Evolutionary conservation across 345 rosid species (phyloP).

Genomic region (Brassica incana): DNA sequence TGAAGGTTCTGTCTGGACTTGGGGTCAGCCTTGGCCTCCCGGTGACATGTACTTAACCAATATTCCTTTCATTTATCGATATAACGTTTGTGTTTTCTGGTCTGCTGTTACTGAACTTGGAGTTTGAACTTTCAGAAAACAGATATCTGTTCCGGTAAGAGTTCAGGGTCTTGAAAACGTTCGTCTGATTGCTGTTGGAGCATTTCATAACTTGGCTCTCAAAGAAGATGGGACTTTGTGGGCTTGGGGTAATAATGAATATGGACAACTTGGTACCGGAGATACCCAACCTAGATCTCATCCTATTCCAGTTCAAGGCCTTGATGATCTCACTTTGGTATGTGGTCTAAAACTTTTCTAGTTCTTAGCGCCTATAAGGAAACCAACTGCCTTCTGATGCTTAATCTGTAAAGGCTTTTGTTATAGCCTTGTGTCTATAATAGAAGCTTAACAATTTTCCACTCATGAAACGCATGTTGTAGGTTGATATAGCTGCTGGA

Average conservation of each 20-base stretch:
- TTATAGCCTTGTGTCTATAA: too few relatives aligned
- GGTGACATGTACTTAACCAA: constrained; percentile 80
- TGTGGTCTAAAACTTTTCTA: constrained; percentile 25
- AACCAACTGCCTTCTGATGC: not conserved
- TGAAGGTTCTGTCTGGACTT: constrained; percentile 94
- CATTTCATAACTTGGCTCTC: constrained; percentile 97
- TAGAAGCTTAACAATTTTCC: not conserved
- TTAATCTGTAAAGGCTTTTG: not conserved
- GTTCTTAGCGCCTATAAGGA: not conserved
- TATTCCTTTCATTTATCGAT: not conserved
- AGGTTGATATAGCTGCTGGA: constrained; percentile 99
- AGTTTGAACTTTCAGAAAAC: constrained; percentile 58
- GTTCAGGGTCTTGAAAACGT: constrained; percentile 97
- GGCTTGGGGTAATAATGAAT: constrained; percentile 99
- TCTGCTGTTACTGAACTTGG: constrained; percentile 2
- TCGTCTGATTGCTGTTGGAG: constrained; percentile 88
- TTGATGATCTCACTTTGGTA: constrained; percentile 80
- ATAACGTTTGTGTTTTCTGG: not conserved
- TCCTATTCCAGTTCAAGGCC: constrained; percentile 89
- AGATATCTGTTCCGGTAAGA: constrained; percentile 92
- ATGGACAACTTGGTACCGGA: constrained; percentile 99
- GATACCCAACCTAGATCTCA: constrained; percentile 99
- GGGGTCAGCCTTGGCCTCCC: constrained; percentile 99
- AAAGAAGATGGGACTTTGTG: constrained; percentile 88
- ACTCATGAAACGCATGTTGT: not conserved